Evolutionary conservation across 2,329 filamentous ascomycete genomes (phyloP), one percentile per base, ranked within the genome.

Genomic region (Exophiala sp.): DNA sequence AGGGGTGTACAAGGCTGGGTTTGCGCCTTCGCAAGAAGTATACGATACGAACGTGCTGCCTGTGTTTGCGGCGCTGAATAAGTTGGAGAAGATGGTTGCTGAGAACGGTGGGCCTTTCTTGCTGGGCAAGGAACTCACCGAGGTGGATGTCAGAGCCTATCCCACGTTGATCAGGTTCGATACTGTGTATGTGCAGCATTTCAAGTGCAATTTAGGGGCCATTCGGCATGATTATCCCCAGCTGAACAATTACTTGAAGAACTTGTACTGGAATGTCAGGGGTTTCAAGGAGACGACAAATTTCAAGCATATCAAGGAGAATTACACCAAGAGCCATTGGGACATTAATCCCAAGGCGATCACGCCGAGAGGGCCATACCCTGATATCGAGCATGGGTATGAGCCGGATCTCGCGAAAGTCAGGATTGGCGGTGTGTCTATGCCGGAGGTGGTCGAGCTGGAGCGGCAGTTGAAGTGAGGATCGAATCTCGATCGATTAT

Each of bases 251-350:
- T 86, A 82, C 80, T 59, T 86, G 59, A 81, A 77, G 67, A 74
- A 74, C 33, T 63, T 84, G 65, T 85, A 84, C 68, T 83, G 78
- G 75, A 77, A 79, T 54, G 72, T 79, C 1, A 46, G 50, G 33
- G 80, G 76, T 0, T 83, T 82, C 57, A 75, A 66, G 53, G 78
- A 81, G 61, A 83, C 79, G 12, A 87, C 84, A 0, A 73, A 87
- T 57, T 87, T 87, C 59, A 77, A 69, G 57, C 84, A 87, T 62
- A 87, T 87, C 65, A 87, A 87, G 68, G 84, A 87, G 65, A 86
- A 84, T 70, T 81, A 82, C 57, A 80, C 82, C 10, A 86, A 85
- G 68, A 81, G 77, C 52, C 82, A 85, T 62, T 62, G 60, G 3
- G 77, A 79, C 55, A 78, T 86, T 55, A 86, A 86, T 60, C 83